Evolutionary conservation across 2,329 filamentous ascomycete genomes (phyloP).

Genomic region (Epichloe scottii): DNA sequence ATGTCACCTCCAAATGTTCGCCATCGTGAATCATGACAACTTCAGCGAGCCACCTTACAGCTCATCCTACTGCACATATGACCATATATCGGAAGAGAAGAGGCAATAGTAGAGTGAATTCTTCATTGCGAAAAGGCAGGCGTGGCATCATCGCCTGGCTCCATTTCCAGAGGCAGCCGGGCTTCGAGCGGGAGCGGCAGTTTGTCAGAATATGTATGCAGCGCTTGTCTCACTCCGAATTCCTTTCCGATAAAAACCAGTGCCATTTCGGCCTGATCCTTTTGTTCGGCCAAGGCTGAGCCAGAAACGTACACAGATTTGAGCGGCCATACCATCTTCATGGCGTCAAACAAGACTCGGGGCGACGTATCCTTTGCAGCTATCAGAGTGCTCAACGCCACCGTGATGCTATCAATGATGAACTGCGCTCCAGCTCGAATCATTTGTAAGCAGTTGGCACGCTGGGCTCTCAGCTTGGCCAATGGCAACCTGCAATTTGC

Average conservation of each 20-base stretch:
- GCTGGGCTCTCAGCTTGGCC: slow-evolving; percentile 16
- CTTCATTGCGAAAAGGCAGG: neutral
- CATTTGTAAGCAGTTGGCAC: slow-evolving; percentile 14
- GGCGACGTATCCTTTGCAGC: slow-evolving; percentile 17
- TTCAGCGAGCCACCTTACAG: no score
- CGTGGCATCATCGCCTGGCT: neutral
- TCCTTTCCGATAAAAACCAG: slow-evolving; percentile 23
- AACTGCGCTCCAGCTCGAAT: slow-evolving; percentile 16
- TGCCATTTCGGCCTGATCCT: slow-evolving; percentile 14
- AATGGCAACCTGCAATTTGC: slow-evolving; percentile 12
- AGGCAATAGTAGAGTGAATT: neutral
- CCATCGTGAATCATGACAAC: no score
- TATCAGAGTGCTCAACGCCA: slow-evolving; percentile 14
- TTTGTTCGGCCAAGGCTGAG: slow-evolving; percentile 17
- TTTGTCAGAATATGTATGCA: slow-evolving; percentile 13
- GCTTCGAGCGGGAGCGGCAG: slow-evolving; percentile 16
- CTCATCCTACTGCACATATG: no score
- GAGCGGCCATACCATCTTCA: slow-evolving; percentile 27
- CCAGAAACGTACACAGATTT: slow-evolving; percentile 18
- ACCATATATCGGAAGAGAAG: no score
- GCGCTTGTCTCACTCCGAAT: slow-evolving; percentile 24
- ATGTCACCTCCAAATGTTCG: no score
- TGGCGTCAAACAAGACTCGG: slow-evolving; percentile 22
- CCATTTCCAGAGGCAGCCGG: slow-evolving; percentile 10
- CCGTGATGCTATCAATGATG: slow-evolving; percentile 17